Percentiles rank a stretch among this genome's conserved stretches.
These are phyloP conservation scores for Saccharomycopsis hybrid DNA, from an alignment of 1,139 yeast species.

Conservation along the genomic window DNA sequence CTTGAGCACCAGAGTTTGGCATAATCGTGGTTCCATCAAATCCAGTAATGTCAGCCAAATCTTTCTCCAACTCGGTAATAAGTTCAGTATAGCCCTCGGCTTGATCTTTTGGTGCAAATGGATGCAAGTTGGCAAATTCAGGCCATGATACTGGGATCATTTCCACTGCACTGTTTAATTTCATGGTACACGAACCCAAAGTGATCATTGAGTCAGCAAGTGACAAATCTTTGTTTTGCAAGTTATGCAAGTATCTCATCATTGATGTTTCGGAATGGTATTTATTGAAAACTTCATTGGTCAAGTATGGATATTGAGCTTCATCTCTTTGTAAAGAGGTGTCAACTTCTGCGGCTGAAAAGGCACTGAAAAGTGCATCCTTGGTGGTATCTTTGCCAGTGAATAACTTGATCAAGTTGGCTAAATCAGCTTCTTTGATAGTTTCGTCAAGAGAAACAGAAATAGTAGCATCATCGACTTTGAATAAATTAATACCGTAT, in stretches of 20 bases:
- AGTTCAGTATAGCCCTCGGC: conserved; percentile 78
- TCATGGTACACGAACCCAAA: conserved; percentile 97
- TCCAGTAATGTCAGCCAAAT: conserved; percentile 91
- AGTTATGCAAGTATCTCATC: conserved; percentile 79
- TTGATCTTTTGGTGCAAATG: conserved; percentile 86
- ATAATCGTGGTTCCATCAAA: conserved; percentile 85
- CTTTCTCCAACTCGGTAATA: conserved; percentile 70
- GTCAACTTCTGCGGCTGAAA: conserved; percentile 46
- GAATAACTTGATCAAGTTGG: conserved; percentile 51
- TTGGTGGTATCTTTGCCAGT: conserved; percentile 30
- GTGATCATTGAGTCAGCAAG: conserved; percentile 96
- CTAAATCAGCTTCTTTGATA: conserved; percentile 56
- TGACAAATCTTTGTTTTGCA: conserved; percentile 86
- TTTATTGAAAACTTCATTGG: conserved; percentile 73
- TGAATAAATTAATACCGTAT: conserved; percentile 70
- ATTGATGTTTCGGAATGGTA: conserved; percentile 94
- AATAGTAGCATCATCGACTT: conserved; percentile 54
- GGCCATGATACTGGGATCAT: conserved; percentile 96
- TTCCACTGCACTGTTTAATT: conserved; percentile 88
- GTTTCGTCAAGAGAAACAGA: conserved; percentile 86
- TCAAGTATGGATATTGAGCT: conserved; percentile 50
- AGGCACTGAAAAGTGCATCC: conserved; percentile 35
- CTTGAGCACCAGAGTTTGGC: conserved; percentile 99
- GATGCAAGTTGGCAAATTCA: conserved; percentile 81
- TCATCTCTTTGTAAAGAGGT: conserved; percentile 48